These are phyloP conservation scores for Stephania japonica DNA, from an alignment of 164 flowering plant species.

Conservation along the genomic window DNA sequence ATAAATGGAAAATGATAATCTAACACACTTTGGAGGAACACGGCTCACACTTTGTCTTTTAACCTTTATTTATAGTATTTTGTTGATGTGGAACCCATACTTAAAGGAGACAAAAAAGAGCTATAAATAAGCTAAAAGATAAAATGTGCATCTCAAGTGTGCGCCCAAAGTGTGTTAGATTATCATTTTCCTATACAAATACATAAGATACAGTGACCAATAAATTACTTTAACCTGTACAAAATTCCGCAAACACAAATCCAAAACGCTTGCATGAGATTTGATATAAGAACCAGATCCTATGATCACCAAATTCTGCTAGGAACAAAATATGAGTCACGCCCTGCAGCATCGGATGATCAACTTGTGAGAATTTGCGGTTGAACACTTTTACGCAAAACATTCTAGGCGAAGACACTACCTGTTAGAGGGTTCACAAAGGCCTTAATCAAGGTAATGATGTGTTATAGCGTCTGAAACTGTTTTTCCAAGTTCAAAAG, in stretches of 20 bases:
- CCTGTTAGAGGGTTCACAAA: neutral
- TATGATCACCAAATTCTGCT: neutral
- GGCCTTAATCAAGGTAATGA: neutral
- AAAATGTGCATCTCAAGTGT: no score
- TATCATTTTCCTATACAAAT: neutral
- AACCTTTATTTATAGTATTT: no score
- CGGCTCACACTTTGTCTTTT: no score
- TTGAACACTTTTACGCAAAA: neutral
- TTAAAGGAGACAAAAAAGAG: no score
- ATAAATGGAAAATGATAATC: no score
- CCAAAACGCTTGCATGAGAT: neutral
- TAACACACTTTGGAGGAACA: no score
- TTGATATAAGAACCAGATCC: neutral
- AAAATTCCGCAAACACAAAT: neutral
- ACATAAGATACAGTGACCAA: neutral
- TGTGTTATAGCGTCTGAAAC: constrained; percentile 4
- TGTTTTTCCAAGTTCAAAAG: constrained; percentile 21
- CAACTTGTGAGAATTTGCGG: neutral
- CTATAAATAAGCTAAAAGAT: no score
- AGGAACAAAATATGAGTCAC: neutral
- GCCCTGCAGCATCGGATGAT: neutral
- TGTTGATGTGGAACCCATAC: no score
- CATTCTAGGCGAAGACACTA: neutral
- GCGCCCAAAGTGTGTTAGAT: no score
- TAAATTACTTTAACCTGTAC: neutral